Conservation (phyloP, 495 filamentous ascomycete genomes). For the Cercophora scortea region DNA sequence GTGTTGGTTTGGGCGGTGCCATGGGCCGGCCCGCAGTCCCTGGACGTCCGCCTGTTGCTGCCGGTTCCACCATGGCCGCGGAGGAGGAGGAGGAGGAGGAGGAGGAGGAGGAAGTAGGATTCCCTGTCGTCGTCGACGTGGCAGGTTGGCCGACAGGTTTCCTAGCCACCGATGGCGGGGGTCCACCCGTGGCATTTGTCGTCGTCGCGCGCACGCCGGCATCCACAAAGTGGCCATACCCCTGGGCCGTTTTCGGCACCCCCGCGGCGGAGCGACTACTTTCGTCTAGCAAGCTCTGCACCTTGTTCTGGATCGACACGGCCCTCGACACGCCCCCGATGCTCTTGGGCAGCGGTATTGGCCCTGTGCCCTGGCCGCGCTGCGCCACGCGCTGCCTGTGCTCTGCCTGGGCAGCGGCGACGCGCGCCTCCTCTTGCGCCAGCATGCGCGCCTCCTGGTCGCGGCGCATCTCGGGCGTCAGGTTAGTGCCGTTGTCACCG, state of each 20-base stretch:
- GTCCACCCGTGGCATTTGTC: background rate
- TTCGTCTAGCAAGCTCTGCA: conserved; percentile 80
- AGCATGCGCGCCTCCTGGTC: conserved; percentile 82
- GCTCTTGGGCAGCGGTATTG: conserved; percentile 32
- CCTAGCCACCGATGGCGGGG: conserved; percentile 4
- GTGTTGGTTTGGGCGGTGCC: conserved; percentile 44
- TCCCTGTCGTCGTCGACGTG: background rate
- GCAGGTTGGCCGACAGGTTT: background rate
- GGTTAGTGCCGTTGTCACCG: conserved; percentile 53
- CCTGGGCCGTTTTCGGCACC: conserved; percentile 68
- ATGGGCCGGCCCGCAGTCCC: conserved; percentile 18
- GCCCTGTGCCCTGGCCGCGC: conserved; percentile 33
- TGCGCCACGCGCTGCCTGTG: conserved; percentile 72
- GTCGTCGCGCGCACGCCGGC: conserved; percentile 1
- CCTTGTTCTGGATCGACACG: conserved; percentile 79
- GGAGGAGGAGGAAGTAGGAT: too few relatives aligned
- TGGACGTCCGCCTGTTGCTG: too few relatives aligned
- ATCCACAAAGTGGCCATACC: conserved; percentile 81
- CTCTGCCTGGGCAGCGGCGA: conserved; percentile 85
- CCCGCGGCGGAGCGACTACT: conserved; percentile 49
- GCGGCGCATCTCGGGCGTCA: conserved; percentile 82
- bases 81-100: too few relatives aligned
- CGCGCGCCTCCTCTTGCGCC: conserved; percentile 84
- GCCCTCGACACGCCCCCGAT: conserved; percentile 58
- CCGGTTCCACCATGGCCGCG: too few relatives aligned